Conservation (phyloP, 2,329 filamentous ascomycete species). For the Thielaviopsis euricoi region DNA sequence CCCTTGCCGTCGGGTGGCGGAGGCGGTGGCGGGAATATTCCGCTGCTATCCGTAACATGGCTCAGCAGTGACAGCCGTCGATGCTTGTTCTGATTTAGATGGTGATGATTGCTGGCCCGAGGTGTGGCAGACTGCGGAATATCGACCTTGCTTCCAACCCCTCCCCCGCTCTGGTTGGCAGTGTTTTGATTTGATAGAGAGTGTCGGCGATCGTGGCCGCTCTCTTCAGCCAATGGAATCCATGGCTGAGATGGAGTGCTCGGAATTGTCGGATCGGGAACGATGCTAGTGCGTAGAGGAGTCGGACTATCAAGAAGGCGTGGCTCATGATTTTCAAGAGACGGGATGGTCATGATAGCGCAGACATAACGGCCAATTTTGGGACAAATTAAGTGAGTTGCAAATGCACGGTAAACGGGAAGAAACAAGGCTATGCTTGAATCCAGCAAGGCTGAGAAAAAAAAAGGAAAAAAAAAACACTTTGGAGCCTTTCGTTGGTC, state of each 20-base stretch:
- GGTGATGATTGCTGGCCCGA: neutral
- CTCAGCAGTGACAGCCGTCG: neutral
- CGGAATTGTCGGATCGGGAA: conserved; percentile 7
- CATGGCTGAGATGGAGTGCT: conserved; percentile 7
- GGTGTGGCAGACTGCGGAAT: neutral
- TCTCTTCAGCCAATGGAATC: neutral
- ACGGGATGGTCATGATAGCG: conserved; percentile 1
- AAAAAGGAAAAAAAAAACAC: neutral
- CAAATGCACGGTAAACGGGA: neutral
- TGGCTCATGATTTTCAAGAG: conserved; percentile 1
- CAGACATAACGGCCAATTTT: neutral
- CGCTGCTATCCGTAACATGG: neutral
- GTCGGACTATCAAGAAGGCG: conserved; percentile 9
- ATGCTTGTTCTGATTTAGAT: neutral
- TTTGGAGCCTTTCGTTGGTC: neutral
- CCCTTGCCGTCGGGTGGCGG: neutral
- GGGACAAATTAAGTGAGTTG: neutral
- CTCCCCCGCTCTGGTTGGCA: neutral
- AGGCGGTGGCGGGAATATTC: neutral
- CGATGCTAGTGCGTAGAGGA: neutral
- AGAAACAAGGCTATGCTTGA: neutral
- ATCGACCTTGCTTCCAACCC: neutral
- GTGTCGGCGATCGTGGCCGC: neutral
- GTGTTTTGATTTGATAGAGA: neutral
- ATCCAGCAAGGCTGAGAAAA: neutral